Conservation (phyloP, 1,284 basidiomycete species). For the Austroboletus rostrupii region DNA sequence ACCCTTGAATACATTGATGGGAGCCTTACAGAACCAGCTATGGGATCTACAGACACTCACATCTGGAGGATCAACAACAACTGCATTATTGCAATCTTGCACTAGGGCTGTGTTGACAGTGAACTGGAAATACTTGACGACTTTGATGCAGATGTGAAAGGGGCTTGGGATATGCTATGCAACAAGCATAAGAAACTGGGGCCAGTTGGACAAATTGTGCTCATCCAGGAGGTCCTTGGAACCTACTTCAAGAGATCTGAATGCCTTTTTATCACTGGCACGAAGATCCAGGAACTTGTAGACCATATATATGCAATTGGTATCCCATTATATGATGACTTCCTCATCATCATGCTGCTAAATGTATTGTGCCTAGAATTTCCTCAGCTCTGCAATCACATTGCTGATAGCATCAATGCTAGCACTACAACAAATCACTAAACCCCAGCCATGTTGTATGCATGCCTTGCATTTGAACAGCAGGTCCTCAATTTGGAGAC, state of each 20-base stretch:
- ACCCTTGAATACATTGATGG: not conserved
- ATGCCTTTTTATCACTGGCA: not conserved
- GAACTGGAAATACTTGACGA: not conserved
- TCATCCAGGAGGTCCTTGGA: not conserved
- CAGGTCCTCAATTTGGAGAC: not conserved
- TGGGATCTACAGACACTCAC: not conserved
- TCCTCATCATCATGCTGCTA: not conserved
- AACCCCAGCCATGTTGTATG: not conserved
- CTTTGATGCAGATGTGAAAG: not conserved
- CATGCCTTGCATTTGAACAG: not conserved
- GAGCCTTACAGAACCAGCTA: not conserved
- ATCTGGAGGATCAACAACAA: not conserved
- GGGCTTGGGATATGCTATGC: not conserved
- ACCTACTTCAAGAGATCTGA: not conserved
- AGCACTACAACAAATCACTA: no score
- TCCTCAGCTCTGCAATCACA: not conserved
- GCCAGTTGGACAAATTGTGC: not conserved
- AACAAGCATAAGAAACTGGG: not conserved
- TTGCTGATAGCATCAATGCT: not conserved
- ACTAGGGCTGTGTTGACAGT: not conserved
- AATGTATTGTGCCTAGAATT: not conserved
- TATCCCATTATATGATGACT: not conserved
- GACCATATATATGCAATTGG: not conserved
- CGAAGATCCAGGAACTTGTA: not conserved
- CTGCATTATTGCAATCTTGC: not conserved